Evolutionary conservation across 495 filamentous ascomycete genomes (phyloP).

Genomic region (Staphylotrichum longicolle): DNA sequence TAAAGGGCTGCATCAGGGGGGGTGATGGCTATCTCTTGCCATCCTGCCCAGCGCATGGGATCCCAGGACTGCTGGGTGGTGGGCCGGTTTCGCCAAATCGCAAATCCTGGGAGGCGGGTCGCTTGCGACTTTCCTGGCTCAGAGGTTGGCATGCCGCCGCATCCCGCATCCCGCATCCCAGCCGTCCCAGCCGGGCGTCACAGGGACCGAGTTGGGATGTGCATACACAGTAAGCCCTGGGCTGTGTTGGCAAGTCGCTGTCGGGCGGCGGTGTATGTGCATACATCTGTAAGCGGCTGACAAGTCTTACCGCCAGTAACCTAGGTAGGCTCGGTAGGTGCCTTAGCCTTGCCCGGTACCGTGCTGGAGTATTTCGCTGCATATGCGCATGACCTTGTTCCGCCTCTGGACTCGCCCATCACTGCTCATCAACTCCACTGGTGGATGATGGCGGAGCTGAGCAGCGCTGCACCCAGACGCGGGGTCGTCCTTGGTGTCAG

Average conservation of each 20-base stretch:
- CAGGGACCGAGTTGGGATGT: background rate
- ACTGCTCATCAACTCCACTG: slow-evolving; percentile 9
- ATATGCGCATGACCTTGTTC: background rate
- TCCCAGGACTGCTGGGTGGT: slow-evolving; percentile 3
- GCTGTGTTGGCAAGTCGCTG: slow-evolving; percentile 1
- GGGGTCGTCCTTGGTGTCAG: slow-evolving; percentile 13
- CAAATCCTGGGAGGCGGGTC: slow-evolving; percentile 24
- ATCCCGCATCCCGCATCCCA: slow-evolving; percentile 6
- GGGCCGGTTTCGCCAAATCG: slow-evolving; percentile 19
- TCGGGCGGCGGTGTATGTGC: background rate
- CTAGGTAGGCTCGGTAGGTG: too few relatives aligned
- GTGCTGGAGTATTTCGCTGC: background rate
- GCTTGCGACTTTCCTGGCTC: background rate
- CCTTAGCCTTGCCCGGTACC: slow-evolving; percentile 1
- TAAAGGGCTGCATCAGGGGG: slow-evolving; percentile 10
- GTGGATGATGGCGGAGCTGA: slow-evolving; percentile 3
- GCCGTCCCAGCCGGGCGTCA: background rate
- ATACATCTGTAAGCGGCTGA: background rate
- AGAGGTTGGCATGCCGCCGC: slow-evolving; percentile 11
- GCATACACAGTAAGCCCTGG: too few relatives aligned
- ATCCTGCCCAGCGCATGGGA: slow-evolving; percentile 18
- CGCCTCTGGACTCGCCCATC: background rate
- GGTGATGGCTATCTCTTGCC: slow-evolving; percentile 2
- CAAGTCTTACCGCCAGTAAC: background rate
- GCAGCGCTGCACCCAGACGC: slow-evolving; percentile 4